Base-by-base conservation (phyloP, 2,329 filamentous ascomycete species). In the Neodidymelliopsis sp. region DNA sequence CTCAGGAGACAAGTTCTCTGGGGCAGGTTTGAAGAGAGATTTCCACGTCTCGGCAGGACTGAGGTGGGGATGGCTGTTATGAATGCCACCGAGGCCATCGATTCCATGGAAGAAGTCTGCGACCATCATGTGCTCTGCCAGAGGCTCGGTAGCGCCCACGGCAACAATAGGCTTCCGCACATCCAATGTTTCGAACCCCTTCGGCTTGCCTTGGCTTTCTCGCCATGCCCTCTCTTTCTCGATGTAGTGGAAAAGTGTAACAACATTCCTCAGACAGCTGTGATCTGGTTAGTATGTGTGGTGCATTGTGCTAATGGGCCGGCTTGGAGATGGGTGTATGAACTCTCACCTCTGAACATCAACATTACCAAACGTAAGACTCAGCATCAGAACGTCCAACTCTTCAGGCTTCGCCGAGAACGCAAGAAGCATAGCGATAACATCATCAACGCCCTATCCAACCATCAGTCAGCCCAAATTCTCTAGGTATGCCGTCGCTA, bases 341-440 rank as follows among this genome's bases (percentile, higher is more conserved):
- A 10, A 23, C 18, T 46, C 76, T 52, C 72, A 91, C 89, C 85
- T 92, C 55, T 91, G 81, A 12, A 96, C 84, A 60, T 92, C 86
- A 16, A 97, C 90, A 69, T 99, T 99, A 47, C 94, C 94, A 72
- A 94, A 97, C 1, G 92, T 96, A 52, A 97, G 82, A 1, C 91
- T 96, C 47, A 99, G 81, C 73, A 97, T 82, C 35, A 89, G 74
- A 25, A 97, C 79, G 71, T 97, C 90, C 16, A 97, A 79, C 67
- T 97, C 93, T 60, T 96, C 89, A 0, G 88, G 83, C 18, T 84
- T 85, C 24, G 90, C 86, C 42, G 91, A 88, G 52, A 97, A 83
- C 4, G 94, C 92, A 39, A 97, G 81, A 24, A 99, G 81, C 72
- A 97, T 82, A 34, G 91, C 93, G 54, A 97, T 80, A 43, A 94